Evolutionary conservation across 176 grass and related monocot species (phyloP), one percentile per base, ranked within the genome.

Genomic region (Tillandsia leiboldiana): DNA sequence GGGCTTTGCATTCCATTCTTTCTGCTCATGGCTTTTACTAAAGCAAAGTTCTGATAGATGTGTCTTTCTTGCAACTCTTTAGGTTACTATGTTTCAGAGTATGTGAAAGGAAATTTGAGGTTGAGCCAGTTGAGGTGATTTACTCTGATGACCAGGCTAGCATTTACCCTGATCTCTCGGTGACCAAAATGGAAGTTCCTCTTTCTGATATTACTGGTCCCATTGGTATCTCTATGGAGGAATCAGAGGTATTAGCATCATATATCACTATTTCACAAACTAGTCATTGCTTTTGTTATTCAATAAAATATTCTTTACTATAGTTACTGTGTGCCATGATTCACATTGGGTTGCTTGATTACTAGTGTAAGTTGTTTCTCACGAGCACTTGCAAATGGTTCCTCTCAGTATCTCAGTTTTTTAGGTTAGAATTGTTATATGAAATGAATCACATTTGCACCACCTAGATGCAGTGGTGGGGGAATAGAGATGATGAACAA

Each of bases 41-140:
- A 13, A 67, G 23, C 11, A 51, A 72, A 71, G 9, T 84, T 63
- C 51, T 65, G 26, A 50, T 64, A 51, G 28, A 63, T 68, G 42
- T 79, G 49, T 27, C 2, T 26, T 73, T 80, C 12, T 51, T 82
- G 50, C 66, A 72, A 51, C 82, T 79, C 26, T 77, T 12, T 80
- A 99, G 90, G 94, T 99, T 68, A 90, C 94, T 69, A 93, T 90
- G 87, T 99, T 93, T 86, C 90, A 11, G 84, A 99, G 52, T 99
- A 90, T 93, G 94, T 68, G 51, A 81, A 82, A 93, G 80, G 68
- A 99, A 93, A 71, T 99, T 93, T 73, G 94, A 90, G 78, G 82
- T 93, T 67, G 94, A 99, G 75, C 94, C 87, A 78, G 87, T 99
- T 73, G 84, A 99, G 81, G 87, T 99, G 47, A 23, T 87, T 22